Percentiles rank a stretch among this genome's conserved stretches.
Conservation (phyloP, 805 yeast genomes). For the Torulaspora indica region DNA sequence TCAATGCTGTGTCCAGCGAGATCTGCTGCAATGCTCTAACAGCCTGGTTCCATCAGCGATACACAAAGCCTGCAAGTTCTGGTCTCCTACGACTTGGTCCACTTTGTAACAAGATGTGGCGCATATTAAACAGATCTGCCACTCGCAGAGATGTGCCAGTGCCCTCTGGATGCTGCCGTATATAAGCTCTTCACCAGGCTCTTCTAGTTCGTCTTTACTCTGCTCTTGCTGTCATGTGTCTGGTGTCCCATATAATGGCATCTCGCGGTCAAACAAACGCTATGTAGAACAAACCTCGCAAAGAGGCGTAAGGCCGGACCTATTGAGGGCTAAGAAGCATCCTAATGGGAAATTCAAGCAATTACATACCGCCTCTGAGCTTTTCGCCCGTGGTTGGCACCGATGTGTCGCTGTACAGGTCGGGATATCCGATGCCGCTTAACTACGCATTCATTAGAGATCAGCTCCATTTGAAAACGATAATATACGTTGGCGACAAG, state of each 20-base stretch:
- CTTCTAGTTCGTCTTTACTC: too few relatives aligned
- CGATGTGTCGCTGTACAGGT: slow-evolving; percentile 79
- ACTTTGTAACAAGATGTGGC: too few relatives aligned
- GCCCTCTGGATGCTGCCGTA: too few relatives aligned
- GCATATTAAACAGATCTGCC: too few relatives aligned
- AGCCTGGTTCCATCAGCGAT: too few relatives aligned
- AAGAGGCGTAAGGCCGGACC: too few relatives aligned
- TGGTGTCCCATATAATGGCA: background rate
- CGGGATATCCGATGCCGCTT: slow-evolving; percentile 89
- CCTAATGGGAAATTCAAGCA: slow-evolving; percentile 9
- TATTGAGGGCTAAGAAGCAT: background rate
- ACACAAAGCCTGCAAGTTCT: too few relatives aligned
- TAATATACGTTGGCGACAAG: slow-evolving; percentile 79
- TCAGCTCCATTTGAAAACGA: slow-evolving; percentile 66
- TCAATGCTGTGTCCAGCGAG: too few relatives aligned
- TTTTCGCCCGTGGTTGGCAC: slow-evolving; percentile 63
- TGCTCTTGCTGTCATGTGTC: background rate
- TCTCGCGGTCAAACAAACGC: background rate
- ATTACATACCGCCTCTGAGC: slow-evolving; percentile 83
- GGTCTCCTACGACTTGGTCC: too few relatives aligned
- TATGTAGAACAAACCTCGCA: background rate
- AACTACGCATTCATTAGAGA: slow-evolving; percentile 71
- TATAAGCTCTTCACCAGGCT: too few relatives aligned
- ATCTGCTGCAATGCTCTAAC: background rate
- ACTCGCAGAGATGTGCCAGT: too few relatives aligned